Conservation (phyloP, 345 rosid species). For the Salix udensis region DNA sequence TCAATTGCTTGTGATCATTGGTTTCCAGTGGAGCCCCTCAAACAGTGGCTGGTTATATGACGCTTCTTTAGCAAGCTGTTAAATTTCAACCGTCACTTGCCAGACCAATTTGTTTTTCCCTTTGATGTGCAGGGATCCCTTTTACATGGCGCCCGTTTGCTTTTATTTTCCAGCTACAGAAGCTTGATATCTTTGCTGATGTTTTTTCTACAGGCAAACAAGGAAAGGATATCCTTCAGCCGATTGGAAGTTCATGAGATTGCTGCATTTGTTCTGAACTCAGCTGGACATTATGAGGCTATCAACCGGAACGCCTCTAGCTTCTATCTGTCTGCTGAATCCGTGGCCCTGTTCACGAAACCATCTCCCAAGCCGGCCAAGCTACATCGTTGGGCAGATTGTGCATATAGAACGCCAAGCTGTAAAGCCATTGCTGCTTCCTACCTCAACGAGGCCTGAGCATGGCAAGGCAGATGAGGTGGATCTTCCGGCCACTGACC, state of each 20-base stretch:
- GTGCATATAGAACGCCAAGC: constrained; percentile 87
- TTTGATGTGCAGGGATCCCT: not conserved
- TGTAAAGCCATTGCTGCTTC: constrained; percentile 47
- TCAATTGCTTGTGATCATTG: not conserved
- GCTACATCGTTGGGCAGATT: constrained; percentile 79
- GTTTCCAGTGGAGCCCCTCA: not conserved
- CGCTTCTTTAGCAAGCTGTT: not conserved
- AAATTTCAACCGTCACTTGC: not conserved
- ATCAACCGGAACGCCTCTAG: constrained; percentile 63
- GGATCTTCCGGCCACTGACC: constrained; percentile 46
- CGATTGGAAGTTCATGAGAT: constrained; percentile 87
- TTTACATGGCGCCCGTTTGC: not conserved
- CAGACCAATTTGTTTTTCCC: not conserved
- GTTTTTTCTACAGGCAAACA: constrained; percentile 57
- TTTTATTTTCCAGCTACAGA: not conserved
- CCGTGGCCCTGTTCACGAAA: constrained; percentile 91
- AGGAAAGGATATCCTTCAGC: constrained; percentile 81
- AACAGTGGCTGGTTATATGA: not conserved
- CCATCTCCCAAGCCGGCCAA: constrained; percentile 72
- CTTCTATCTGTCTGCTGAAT: constrained; percentile 86
- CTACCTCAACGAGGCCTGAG: constrained; percentile 41
- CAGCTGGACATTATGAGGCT: constrained; percentile 80
- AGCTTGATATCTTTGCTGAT: not conserved
- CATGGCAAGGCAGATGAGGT: constrained; percentile 32
- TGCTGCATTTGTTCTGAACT: constrained; percentile 85